Percentiles rank a stretch among this genome's conserved stretches.
Evolutionary conservation across 192 early-diverging fungal genomes (phyloP).

Genomic region (Coemansia sp.): DNA sequence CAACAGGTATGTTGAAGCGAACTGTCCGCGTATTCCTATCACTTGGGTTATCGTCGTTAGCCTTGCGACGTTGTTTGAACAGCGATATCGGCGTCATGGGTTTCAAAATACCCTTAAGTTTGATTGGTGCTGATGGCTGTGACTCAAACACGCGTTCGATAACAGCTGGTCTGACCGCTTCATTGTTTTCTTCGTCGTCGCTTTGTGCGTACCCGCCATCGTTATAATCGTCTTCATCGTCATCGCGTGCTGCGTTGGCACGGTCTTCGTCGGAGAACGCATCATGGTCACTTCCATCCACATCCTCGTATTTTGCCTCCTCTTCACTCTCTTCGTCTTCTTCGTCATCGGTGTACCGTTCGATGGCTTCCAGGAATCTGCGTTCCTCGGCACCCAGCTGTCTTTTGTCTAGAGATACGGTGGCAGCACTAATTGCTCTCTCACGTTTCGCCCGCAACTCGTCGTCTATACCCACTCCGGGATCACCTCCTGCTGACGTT

Average conservation of each 20-base stretch:
- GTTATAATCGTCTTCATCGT: slow-evolving; percentile 53
- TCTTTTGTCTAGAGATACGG: not conserved
- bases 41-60: not conserved
- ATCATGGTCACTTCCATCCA: slow-evolving; percentile 21
- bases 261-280: slow-evolving; percentile 49
- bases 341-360: not conserved
- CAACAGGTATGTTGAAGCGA: not conserved
- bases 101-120: not conserved
- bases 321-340: not conserved
- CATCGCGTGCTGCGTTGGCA: slow-evolving; percentile 31
- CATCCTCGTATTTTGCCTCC: not conserved
- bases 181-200: slow-evolving; percentile 1
- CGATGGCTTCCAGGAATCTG: not conserved
- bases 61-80: not conserved
- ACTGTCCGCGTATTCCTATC: no score
- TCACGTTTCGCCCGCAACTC: slow-evolving; percentile 17
- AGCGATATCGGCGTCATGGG: not conserved
- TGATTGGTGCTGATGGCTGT: not conserved
- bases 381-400: slow-evolving; percentile 19
- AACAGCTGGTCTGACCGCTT: not conserved
- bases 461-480: not conserved
- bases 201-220: not conserved
- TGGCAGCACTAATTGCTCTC: slow-evolving; percentile 15
- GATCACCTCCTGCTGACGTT: not conserved
- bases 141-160: slow-evolving; percentile 11